Percentiles rank a stretch among this genome's conserved stretches.
Evolutionary conservation across 2,329 filamentous ascomycete species (phyloP).

Genomic region (Phialocephala sp.): DNA sequence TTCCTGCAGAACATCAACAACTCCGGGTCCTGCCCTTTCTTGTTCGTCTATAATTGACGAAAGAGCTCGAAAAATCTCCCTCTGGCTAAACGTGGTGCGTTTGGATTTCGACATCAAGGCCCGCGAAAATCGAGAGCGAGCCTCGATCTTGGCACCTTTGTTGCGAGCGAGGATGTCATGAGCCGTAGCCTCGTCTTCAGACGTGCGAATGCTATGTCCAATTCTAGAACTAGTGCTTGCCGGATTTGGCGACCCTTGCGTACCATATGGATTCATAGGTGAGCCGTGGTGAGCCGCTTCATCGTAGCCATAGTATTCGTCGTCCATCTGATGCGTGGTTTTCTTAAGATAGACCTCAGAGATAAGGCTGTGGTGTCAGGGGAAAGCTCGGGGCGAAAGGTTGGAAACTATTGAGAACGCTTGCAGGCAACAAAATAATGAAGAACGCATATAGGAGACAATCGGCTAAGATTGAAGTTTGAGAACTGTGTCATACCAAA

Average conservation of each 20-base stretch:
- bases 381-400: too few species aligned
- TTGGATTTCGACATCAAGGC: constrained; percentile 22
- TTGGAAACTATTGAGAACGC: too few species aligned
- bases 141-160: constrained; percentile 32
- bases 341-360: too few species aligned
- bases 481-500: too few species aligned
- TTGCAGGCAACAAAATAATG: too few species aligned
- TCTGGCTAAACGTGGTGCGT: constrained; percentile 27
- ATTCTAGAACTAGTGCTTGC: too few species aligned
- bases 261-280: constrained; percentile 3
- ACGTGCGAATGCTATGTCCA: constrained; percentile 21
- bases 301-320: too few species aligned
- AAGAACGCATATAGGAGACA: too few species aligned
- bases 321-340: too few species aligned
- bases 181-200: constrained; percentile 26
- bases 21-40: constrained; percentile 27
- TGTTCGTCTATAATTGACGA: constrained; percentile 24
- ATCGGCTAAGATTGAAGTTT: too few species aligned
- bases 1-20: constrained; percentile 26
- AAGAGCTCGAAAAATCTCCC: constrained; percentile 29
- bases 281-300: too few species aligned
- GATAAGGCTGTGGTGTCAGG: too few species aligned
- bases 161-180: constrained; percentile 30
- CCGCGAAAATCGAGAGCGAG: constrained; percentile 20
- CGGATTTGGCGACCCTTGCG: constrained; percentile 3